Percentiles rank a stretch among this genome's conserved stretches.
Evolutionary conservation across 306 rosid genomes (phyloP).

Genomic region (Cicer yamashitae): DNA sequence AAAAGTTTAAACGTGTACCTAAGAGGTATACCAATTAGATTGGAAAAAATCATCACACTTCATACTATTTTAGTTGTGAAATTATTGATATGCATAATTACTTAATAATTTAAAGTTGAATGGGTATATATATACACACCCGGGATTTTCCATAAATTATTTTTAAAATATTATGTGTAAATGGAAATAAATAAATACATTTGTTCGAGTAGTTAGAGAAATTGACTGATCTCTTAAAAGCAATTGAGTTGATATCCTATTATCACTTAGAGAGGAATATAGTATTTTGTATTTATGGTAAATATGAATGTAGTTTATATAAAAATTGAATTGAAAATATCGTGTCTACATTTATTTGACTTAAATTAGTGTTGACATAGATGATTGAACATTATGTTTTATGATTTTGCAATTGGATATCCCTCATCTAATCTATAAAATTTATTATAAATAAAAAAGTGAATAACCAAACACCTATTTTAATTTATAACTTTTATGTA

Average conservation of each 20-base stretch:
- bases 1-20: neutral
- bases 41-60: neutral
- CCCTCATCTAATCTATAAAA: too few species aligned
- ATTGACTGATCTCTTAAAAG: too few species aligned
- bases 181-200: neutral
- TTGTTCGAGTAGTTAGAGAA: neutral
- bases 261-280: neutral
- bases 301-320: too few species aligned
- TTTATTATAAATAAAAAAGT: too few species aligned
- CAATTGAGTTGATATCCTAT: neutral
- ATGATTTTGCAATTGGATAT: too few species aligned
- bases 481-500: too few species aligned
- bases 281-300: too few species aligned
- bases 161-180: neutral
- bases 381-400: too few species aligned
- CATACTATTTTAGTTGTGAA: neutral
- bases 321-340: neutral
- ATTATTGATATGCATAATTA: neutral
- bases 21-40: neutral
- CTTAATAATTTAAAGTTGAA: neutral
- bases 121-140: neutral
- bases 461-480: too few species aligned
- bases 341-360: neutral
- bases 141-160: neutral
- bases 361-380: too few species aligned